Base-by-base conservation (phyloP, 2,329 filamentous ascomycete species). In the Aspergillus phoenicis region DNA sequence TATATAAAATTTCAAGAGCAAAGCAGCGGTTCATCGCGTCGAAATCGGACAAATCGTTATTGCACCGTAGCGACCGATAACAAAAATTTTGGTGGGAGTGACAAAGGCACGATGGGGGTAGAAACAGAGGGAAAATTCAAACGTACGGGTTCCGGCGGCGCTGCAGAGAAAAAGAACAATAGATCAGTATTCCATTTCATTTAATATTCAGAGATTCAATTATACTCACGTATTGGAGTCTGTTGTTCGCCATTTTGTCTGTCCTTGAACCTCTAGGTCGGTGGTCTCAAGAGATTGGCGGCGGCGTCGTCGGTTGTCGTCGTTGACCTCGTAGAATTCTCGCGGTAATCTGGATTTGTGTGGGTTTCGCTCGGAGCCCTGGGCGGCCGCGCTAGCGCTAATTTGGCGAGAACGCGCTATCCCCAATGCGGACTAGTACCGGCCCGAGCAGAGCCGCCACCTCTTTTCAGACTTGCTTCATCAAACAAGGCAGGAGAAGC, bases 121-220 rank as follows among this genome's bases (percentile, higher is more conserved):
- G 54, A 48, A 48, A 33, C 55, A 47, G 33, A 57, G 62, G 43
- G 64, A 63, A 52, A 65, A 68, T 63, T 68, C 64, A 62, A 71
- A 88, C 89, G 83, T 87, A 91, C 89, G 87, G 86, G 84, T 91
- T 91, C 80, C 89, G 88, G 80, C 89, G 88, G 83, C 89, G 88
- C 85, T 90, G 76, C 54, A 63, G 62, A 64, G 64, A 59, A 59
- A 65, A 70, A 57, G 39, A 61, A 52, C 47, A 15, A 47, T 11
- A 20, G 8, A 57, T 78, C 68, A 77, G 70, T 60, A 70, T 63
- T 58, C 49, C 48, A 45, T 36, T 61, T 30, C 20, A 45, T 28
- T 15, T 53, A 47, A 47, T 52, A 45, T 45, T 36, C 8, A 54
- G 2, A 33, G 7, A 59, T 38, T 57, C 51, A 54, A 45, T 17